Base-by-base conservation (phyloP, 1,139 yeast genomes). In the Debaryomycetaceae sp. region DNA sequence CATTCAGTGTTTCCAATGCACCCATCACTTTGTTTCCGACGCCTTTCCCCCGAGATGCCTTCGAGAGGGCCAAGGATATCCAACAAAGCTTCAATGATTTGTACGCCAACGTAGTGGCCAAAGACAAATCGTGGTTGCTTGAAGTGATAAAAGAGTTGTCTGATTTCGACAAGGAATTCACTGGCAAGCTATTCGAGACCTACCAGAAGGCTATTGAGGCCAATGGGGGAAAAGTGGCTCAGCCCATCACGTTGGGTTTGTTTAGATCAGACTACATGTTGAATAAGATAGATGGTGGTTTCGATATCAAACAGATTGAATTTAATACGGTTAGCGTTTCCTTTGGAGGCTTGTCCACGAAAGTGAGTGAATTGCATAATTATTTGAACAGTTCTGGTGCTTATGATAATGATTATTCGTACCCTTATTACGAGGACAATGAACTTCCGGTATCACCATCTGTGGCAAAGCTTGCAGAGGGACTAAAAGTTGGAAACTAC, bases 281-380 rank as follows among this genome's bases (percentile, higher is more conserved):
- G 37, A 87, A 89, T 55, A 63, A 70, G 27, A 52, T 64, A 17
- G 67, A 62, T 17, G 63, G 65, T 24, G 62, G 66, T 20, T 56
- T 62, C 24, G 65, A 66, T 29, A 84, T 93, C 58, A 91, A 91
- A 60, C 99, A 95, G 64, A 91, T 93, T 43, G 99, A 93, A 62
- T 93, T 91, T 69, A 93, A 93, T 64, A 90, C 99, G 1, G 91
- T 93, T 3, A 86, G 97, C 56, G 96, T 93, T 2, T 90, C 98
- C 1, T 93, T 93, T 71, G 97, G 96, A 22, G 97, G 96, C 0
- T 73, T 93, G 44, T 85, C 97, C 1, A 65, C 89, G 11, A 86
- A 84, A 59, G 91, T 89, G 20, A 87, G 95, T 20, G 74, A 80
- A 55, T 69, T 88, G 48, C 99, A 93, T 63, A 67, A 75, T 34